phyloP scores from a whole-genome alignment of 768 basidiomycete genomes.

The Russula vinacea region DNA sequence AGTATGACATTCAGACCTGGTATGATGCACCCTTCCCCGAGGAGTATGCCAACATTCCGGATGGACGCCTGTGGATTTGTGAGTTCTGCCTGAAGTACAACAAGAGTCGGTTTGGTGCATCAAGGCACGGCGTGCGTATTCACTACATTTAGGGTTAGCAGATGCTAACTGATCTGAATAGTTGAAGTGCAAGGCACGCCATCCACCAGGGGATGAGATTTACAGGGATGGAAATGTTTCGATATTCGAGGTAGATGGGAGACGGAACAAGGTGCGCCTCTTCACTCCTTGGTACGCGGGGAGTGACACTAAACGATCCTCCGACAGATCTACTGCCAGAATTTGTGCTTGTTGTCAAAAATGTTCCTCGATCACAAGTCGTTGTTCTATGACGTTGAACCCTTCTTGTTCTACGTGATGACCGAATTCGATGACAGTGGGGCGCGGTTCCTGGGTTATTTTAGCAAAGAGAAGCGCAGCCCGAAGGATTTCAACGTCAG shows the following conservation, averaged over 20 bases:
- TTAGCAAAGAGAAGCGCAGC: slow-evolving; percentile 97
- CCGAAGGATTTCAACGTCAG: slow-evolving; percentile 96
- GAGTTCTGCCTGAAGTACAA: slow-evolving; percentile 98
- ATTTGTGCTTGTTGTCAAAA: slow-evolving; percentile 93
- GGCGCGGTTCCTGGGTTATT: slow-evolving; percentile 95
- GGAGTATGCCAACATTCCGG: slow-evolving; percentile 89
- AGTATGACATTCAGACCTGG: slow-evolving; percentile 95
- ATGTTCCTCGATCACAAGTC: slow-evolving; percentile 99
- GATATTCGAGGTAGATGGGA: slow-evolving; percentile 96
- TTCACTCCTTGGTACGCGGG: background rate
- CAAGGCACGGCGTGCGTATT: slow-evolving; percentile 74
- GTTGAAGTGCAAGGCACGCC: slow-evolving; percentile 92
- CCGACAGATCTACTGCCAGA: slow-evolving; percentile 92
- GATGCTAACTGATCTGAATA: slow-evolving; percentile 36
- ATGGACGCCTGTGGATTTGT: slow-evolving; percentile 93
- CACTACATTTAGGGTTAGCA: slow-evolving; percentile 2
- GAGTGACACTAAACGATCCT: slow-evolving; percentile 4
- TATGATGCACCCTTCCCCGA: slow-evolving; percentile 99
- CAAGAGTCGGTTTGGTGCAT: slow-evolving; percentile 86
- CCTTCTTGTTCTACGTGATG: slow-evolving; percentile 98
- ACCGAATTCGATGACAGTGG: slow-evolving; percentile 87
- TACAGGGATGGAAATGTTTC: slow-evolving; percentile 87
- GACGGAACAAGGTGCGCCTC: slow-evolving; percentile 82
- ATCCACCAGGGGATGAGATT: slow-evolving; percentile 98
- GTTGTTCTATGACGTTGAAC: slow-evolving; percentile 98